phyloP scores from a whole-genome alignment of 129 eudicot species.

The Helianthus tuberosus region DNA sequence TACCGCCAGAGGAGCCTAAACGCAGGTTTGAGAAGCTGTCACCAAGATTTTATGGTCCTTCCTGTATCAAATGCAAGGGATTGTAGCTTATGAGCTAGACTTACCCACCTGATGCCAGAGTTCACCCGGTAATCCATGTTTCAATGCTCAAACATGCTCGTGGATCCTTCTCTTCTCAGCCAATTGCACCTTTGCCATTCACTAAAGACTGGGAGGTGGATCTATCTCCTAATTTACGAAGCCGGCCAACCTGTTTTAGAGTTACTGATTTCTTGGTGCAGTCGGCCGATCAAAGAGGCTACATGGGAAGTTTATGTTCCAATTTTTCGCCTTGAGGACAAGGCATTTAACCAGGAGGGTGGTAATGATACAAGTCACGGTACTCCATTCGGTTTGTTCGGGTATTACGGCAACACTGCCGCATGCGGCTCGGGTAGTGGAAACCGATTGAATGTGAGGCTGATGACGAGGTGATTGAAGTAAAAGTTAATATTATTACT shows the following conservation, averaged over 20 bases:
- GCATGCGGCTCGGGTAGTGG: no score
- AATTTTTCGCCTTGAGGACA: constrained; percentile 7
- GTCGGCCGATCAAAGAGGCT: background rate
- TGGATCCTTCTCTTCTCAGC: no score
- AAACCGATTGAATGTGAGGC: no score
- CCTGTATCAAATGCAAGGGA: background rate
- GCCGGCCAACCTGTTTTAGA: background rate
- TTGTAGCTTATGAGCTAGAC: no score
- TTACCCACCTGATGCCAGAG: no score
- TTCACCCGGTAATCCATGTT: no score
- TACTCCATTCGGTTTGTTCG: no score
- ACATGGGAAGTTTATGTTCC: background rate
- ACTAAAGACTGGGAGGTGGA: background rate
- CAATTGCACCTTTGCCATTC: no score
- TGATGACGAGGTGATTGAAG: no score
- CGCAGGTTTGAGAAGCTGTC: background rate
- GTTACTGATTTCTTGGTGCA: background rate
- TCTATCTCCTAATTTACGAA: background rate
- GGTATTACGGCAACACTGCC: no score
- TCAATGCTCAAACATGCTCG: no score
- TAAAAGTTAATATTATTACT: no score
- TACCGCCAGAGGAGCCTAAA: background rate
- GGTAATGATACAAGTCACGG: background rate
- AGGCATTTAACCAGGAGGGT: constrained; percentile 5
- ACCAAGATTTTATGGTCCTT: background rate